Base-by-base conservation (phyloP, 371 early-diverging fungal species). In the Coemansia linderi region DNA sequence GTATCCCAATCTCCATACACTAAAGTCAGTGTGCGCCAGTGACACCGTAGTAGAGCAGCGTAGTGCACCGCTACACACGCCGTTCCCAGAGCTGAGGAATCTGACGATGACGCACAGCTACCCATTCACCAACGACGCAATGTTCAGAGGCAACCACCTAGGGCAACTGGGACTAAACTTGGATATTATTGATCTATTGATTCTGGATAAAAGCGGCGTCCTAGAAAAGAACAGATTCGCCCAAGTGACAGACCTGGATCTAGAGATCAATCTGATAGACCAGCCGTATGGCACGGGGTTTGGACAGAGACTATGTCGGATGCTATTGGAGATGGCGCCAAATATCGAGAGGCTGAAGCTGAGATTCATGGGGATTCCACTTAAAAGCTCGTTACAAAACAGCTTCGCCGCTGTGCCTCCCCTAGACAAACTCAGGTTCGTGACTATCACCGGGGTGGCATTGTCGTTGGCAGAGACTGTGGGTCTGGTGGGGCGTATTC, bases 31-130 rank as follows among this genome's bases (percentile, higher is more conserved):
- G 13, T 36, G 37, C 19, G 31, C 58, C n/a, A 37, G 37, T 4
- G 58, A 57, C 19, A 12, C 4, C n/a, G 37, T 57, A 19, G 15
- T 37, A 8, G 37, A 33, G 22, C 29, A 9, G 4, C 58, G 37
- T 19, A n/a, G 36, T 3, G n/a, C 58, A 10, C 58, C 37, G 10
- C 33, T 57, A 2, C 58, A 57, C 8, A 19, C 39, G 3, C 44
- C 37, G 17, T 68, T 71, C 27, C 71, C 71, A 1, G 39, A 29
- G 2, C 67, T 71, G 1, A 31, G 24, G 19, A 2, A 37, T 4
- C 40, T 67, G 22, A 17, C 29, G 0, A 13, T 71, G 57, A 19
- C 33, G n/a, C 71, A 71, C 31, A 33, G 61, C 33, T 71, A 71
- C n/a, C 61, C 69, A 2, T 71, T 71, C 27, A 17, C 71, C 4